Evolutionary conservation across 176 grass and related monocot genomes (phyloP), one percentile per base, ranked within the genome.

Genomic region (Phoenix roebelenii): DNA sequence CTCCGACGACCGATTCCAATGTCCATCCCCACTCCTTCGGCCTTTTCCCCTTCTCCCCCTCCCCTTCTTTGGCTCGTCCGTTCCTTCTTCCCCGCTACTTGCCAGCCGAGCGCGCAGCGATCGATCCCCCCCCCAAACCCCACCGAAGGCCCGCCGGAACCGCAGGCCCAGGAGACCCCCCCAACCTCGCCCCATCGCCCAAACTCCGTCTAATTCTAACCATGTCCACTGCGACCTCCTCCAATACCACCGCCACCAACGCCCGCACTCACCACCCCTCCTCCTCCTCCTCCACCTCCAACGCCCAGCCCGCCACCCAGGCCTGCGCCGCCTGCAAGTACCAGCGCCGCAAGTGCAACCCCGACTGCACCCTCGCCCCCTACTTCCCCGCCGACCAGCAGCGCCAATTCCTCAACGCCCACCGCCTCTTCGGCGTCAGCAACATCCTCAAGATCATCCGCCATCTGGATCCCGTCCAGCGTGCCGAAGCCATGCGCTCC

Each of bases 321-420:
- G 87, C 82, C 16, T 90, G 87, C 79, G 87, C 87, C 10, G 72
- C 72, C 50, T 90, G 87, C 79, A 85, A 76, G 44, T 82, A 82
- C 75, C 87, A 85, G 60, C 63, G 87, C 55, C 75, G 82, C 68
- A 82, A 71, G 79, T 90, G 87, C 72, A 85, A 49, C 54, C 30
- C 56, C 12, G 64, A 82, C 72, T 90, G 82, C 75, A 61, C 19
- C 9, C 79, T 90, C 5, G 82, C 87, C 0, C 75, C 50, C 0
- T 85, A 82, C 79, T 90, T 90, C 72, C 87, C 87, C 17, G 82
- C 72, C 44, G 76, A 82, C 64, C 59, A 90, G 75, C 82, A 82
- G 75, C 56, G 65, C 14, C 64, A 54, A 28, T 90, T 90, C 68
- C 60, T 82, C 29, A 70, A 79, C 49, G 82, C 79, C 18, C 82